phyloP scores from a whole-genome alignment of 2,329 filamentous ascomycete species.

The Septoria linicola region DNA sequence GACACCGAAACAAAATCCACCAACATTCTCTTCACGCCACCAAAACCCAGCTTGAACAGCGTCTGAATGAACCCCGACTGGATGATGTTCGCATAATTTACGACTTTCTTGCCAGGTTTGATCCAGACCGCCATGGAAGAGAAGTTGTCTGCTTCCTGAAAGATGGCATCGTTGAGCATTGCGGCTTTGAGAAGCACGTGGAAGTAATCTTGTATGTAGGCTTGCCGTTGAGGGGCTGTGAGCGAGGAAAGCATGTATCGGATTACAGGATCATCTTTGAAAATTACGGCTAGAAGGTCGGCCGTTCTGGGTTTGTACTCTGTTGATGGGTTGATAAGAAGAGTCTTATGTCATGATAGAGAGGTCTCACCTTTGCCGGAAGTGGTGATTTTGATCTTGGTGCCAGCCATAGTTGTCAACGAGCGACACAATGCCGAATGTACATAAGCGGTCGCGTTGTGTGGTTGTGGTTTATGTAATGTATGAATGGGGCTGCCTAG shows the following conservation, averaged over 20 bases:
- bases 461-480: no score
- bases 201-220: constrained; percentile 28
- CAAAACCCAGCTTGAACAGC: constrained; percentile 26
- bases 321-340: no score
- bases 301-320: constrained; percentile 5
- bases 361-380: no score
- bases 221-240: constrained; percentile 8
- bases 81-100: constrained; percentile 26
- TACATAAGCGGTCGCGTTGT: no score
- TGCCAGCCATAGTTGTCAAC: no score
- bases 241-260: constrained; percentile 27
- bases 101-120: constrained; percentile 29
- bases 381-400: no score
- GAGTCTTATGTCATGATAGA: no score
- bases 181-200: constrained; percentile 26
- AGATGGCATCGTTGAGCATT: constrained; percentile 25
- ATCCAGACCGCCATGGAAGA: constrained; percentile 27
- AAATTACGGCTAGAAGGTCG: constrained; percentile 15
- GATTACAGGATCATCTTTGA: constrained; percentile 30
- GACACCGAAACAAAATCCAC: constrained; percentile 24
- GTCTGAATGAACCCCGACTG: constrained; percentile 25
- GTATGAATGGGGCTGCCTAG: no score
- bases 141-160: constrained; percentile 28
- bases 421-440: no score
- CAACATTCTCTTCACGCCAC: constrained; percentile 30